These are phyloP conservation scores for Tulasnella sp. DNA, from an alignment of 768 basidiomycete genomes.

Conservation along the genomic window DNA sequence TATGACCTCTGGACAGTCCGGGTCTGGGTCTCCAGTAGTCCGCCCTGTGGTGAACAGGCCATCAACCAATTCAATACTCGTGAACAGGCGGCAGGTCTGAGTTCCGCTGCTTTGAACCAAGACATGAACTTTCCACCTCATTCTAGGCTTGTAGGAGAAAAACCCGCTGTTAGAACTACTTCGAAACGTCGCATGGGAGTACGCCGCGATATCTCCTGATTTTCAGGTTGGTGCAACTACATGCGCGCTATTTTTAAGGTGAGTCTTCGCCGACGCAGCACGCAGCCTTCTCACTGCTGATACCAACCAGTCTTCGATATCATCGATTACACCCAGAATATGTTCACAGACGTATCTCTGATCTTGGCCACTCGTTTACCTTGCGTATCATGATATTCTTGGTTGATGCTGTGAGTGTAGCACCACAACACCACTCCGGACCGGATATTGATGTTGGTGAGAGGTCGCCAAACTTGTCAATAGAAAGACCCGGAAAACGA, in stretches of 20 bases:
- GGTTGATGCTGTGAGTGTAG: conserved; percentile 86
- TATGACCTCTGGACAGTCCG: conserved; percentile 3
- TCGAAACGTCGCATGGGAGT: conserved; percentile 84
- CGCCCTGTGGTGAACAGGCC: neutral
- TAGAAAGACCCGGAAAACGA: conserved; percentile 14
- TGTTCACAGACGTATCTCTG: conserved; percentile 81
- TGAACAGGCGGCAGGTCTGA: conserved; percentile 50
- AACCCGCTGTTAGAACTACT: conserved; percentile 86
- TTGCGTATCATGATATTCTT: conserved; percentile 78
- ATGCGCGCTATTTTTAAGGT: conserved; percentile 88
- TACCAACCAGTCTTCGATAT: conserved; percentile 54
- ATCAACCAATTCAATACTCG: conserved; percentile 33
- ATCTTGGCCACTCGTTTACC: conserved; percentile 69
- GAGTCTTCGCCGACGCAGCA: conserved; percentile 1
- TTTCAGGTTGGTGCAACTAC: conserved; percentile 94
- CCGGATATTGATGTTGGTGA: neutral
- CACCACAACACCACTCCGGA: neutral
- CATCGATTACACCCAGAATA: conserved; percentile 98
- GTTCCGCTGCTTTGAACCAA: neutral
- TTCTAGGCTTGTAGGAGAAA: conserved; percentile 42
- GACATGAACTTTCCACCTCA: neutral
- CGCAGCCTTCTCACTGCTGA: no score
- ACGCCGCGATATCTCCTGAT: conserved; percentile 86
- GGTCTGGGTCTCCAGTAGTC: neutral
- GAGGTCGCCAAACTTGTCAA: neutral